A percentile compares a stretch with the other conserved stretches of the same genome.
Conservation (phyloP, 352 stramenopile species). For the Globisporangium paroecandrum region DNA sequence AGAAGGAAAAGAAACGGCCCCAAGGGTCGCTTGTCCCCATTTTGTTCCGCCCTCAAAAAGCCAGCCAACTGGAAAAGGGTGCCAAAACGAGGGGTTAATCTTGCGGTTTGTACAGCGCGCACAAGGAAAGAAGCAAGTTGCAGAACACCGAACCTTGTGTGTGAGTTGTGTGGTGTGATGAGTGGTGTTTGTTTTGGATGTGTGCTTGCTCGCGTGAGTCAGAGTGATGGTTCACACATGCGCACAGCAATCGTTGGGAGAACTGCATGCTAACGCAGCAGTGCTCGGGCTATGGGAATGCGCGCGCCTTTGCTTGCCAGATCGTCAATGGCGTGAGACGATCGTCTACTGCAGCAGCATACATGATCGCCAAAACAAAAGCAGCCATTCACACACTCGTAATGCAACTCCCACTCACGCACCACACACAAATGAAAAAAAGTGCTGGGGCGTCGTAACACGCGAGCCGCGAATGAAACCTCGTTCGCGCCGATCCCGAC, state of each 20-base stretch:
- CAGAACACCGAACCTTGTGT: too few species aligned
- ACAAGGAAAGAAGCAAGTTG: too few species aligned
- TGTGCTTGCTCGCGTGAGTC: too few species aligned
- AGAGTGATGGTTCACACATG: too few species aligned
- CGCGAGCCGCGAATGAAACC: neutral
- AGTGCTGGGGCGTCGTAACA: neutral
- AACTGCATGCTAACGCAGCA: too few species aligned
- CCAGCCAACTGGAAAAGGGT: neutral
- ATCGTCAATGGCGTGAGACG: neutral
- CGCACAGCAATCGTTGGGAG: too few species aligned
- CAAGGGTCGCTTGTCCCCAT: neutral
- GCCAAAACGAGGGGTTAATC: too few species aligned
- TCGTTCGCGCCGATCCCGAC: neutral
- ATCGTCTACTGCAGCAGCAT: neutral
- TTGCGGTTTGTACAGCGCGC: too few species aligned
- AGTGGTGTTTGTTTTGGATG: too few species aligned
- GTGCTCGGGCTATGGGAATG: neutral
- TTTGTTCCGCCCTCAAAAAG: neutral
- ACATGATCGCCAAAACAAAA: neutral
- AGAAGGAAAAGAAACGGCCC: neutral
- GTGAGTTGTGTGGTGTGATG: too few species aligned
- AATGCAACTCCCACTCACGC: neutral
- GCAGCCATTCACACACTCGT: neutral
- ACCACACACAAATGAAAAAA: neutral
- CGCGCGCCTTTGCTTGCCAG: neutral